Evolutionary conservation across 306 rosid genomes (phyloP), one percentile per base, ranked within the genome.

Genomic region (Casuarina glauca): DNA sequence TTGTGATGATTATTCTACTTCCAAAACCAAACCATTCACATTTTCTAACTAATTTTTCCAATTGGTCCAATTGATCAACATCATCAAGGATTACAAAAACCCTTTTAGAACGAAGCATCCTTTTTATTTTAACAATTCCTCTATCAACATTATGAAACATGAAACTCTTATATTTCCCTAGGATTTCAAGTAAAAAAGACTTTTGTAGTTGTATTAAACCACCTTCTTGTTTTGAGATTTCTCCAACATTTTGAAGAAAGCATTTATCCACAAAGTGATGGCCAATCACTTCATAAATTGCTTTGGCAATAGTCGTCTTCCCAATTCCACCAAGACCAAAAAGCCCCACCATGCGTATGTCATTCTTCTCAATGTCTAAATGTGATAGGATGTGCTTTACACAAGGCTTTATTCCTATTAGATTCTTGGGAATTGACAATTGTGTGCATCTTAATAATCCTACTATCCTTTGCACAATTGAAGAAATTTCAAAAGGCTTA

Each of bases 1-100:
- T 78, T 51, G 88, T 82, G 39, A 82, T 58, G 19, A 85, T 82
- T 70, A 85, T 70, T 80, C 82, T 73, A 52, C 87, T 84, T 7
- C 82, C 84, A 3, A 49, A 42, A n/a, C 87, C 84, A 73, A 84
- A 84, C 61, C 82, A 76, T 57, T 76, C 58, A 73, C 45, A 44
- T 3, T 67, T 38, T 51, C 79, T 81, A 57, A 51, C 73, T 43
- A 84, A 61, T 15, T 11, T 74, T 17, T 72, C 76, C 67, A 83
- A 39, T 16, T 83, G 83, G 5, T 51, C 57, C 4, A 49, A 67
- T 5, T 73, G 58, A 73, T 38, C 54, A 52, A 84, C 72, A 42
- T 70, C 83, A 57, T 83, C 78, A 45, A 83, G 78, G 5, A 75
- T 26, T 0, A 75, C n/a, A 83, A 67, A n/a, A 19, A 83, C 39